Evolutionary conservation across 495 filamentous ascomycete genomes (phyloP), one percentile per base, ranked within the genome.

Genomic region (Neurospora tetrasperma): DNA sequence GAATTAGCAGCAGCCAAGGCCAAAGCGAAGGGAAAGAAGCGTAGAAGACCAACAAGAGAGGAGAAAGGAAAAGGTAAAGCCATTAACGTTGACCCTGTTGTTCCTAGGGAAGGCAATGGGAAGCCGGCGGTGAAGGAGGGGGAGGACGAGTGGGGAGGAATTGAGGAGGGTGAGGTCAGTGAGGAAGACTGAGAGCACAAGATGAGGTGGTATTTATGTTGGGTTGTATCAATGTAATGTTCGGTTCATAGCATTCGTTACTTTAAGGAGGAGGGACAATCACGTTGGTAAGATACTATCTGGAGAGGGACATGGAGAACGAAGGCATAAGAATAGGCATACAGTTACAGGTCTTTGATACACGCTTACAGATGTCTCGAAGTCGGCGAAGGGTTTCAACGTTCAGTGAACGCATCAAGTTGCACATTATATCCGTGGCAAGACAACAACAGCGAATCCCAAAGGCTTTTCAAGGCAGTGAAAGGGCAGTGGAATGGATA

Each of bases 91-190:
- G 23, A 59, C 5, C 23, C 23, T 5, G 48, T 59, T 3, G 20
- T 0, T 0, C 2, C 23, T 5, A 0, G 0, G 0, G 23, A 59
- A 7, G 48, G 23, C 0, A 59, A 3, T 27, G 11, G 23, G 1
- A 59, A 7, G 23, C 23, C 23, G 23, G 23, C 23, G 23, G 23
- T 27, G 11, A 7, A 14, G 5, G 23, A 6, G 48, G 14, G 48
- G 54, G 54, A 7, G 1, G 27, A 9, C 4, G 54, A 66, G 54
- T 16, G 16, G 6, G 54, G 14, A 7, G 48, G 11, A 14, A 23
- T 12, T 2, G 48, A 14, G 27, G 54, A 62, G 14, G 54, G 54
- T 31, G 27, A 35, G 1, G 16, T 27, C 0, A 66, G 54, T 35
- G 27, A 66, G 54, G 54, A 62, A 5, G 54, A 31, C 5, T 59